Evolutionary conservation across 805 yeast species (phyloP).

Genomic region (Kodamaea neixiangensis): DNA sequence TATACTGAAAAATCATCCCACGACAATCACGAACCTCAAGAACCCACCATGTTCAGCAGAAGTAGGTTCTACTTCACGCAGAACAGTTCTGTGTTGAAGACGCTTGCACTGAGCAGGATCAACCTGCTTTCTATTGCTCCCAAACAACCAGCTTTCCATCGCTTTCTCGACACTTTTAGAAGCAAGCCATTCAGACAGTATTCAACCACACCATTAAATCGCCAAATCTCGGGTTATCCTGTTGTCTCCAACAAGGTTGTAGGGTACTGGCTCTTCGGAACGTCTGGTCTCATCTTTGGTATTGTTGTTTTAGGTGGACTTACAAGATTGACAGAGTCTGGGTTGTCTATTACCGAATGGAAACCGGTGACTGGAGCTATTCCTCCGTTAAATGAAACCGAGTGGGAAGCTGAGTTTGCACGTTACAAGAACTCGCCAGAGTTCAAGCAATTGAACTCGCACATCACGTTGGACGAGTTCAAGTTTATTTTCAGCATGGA

Average conservation of each 20-base stretch:
- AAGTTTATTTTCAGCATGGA: constrained; percentile 96
- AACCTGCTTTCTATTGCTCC: constrained; percentile 20
- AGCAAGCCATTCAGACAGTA: constrained; percentile 10
- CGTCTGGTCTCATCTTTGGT: constrained; percentile 88
- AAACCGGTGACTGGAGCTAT: constrained; percentile 93
- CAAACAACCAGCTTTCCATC: constrained; percentile 1
- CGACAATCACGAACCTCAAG: neutral
- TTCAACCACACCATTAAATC: constrained; percentile 7
- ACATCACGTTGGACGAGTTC: constrained; percentile 87
- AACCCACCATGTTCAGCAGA: constrained; percentile 38
- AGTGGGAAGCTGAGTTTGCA: constrained; percentile 84
- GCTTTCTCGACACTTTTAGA: neutral
- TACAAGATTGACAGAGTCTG: constrained; percentile 93
- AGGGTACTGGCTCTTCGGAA: constrained; percentile 86
- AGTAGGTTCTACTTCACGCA: constrained; percentile 60
- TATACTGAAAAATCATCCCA: constrained; percentile 3
- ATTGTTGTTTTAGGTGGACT: constrained; percentile 96
- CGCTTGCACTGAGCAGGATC: constrained; percentile 23
- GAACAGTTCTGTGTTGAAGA: constrained; percentile 49
- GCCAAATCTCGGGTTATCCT: constrained; percentile 7
- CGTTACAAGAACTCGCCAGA: constrained; percentile 89
- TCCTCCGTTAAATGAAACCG: constrained; percentile 79
- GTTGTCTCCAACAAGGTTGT: constrained; percentile 42
- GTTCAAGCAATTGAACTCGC: constrained; percentile 83
- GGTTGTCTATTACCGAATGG: constrained; percentile 97